Evolutionary conservation across 106 monocot genomes (phyloP), one percentile per base, ranked within the genome.

Genomic region (Gastrodia elata): DNA sequence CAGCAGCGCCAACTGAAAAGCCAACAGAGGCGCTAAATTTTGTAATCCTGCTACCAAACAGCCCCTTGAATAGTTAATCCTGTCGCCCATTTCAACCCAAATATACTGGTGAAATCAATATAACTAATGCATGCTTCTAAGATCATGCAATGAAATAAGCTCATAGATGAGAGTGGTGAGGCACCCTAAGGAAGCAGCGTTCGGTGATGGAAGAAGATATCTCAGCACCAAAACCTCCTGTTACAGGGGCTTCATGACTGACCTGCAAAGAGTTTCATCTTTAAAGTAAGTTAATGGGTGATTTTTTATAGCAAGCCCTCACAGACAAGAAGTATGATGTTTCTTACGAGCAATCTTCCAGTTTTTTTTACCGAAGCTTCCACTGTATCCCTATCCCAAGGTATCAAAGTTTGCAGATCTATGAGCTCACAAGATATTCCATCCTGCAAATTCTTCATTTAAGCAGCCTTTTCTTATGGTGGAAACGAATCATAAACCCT

Each of bases 191-290:
- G 76, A 97, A 97, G 78, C 92, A 97, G 57, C 88, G 81, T 73
- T 97, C 93, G 27, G 71, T 71, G 65, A 97, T 90, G 2, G 97
- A 88, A 81, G 97, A 86, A 73, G 90, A 80, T 71, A 97, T 97
- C 80, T 97, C 93, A 40, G 97, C 93, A 73, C 93, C 97, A 79
- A 97, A 97, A 44, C 97, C 97, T 80, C 93, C 92, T 18, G 90
- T 97, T 16, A 93, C 73, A 28, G 97, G 97, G 81, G 97, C 97
- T 80, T 97, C 97, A 77, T 97, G 97, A 77, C 97, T 97, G 48
- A 97, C 88, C 97, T 97, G 88, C 37, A 27, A 83, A 68, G 38
- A 41, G 41, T 57, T 25, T 39, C 26, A 58, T 20, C 22, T 1
- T 61, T n/a, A 9, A 56, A 46, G 65, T 24, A 70, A 30, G 22